These are phyloP conservation scores for Aquilaria yunnanensis DNA, from an alignment of 345 rosid species.

Conservation along the genomic window DNA sequence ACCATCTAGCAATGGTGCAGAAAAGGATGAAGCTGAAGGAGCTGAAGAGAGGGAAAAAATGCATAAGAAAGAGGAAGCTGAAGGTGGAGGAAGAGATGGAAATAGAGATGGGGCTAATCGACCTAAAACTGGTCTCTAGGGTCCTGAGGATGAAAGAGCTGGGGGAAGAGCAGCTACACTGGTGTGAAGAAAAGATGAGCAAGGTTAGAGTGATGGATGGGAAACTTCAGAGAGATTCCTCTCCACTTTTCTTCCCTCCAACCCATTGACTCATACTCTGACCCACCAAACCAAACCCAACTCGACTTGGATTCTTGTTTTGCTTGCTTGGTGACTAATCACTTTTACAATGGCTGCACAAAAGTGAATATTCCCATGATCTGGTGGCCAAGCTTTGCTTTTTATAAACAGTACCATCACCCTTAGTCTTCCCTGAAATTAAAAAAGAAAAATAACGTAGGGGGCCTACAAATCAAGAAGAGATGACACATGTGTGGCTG, in stretches of 20 bases:
- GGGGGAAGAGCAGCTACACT: constrained; percentile 72
- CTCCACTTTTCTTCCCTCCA: constrained; percentile 80
- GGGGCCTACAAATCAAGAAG: constrained; percentile 38
- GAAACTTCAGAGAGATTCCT: constrained; percentile 82
- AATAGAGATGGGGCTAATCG: constrained; percentile 82
- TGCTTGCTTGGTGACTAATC: constrained; percentile 31
- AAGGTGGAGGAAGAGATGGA: constrained; percentile 80
- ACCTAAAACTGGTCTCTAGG: constrained; percentile 87
- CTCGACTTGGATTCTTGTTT: background rate
- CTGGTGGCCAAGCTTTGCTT: too few species aligned
- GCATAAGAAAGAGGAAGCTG: constrained; percentile 64
- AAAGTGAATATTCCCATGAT: constrained; percentile 32
- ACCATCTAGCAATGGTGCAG: constrained; percentile 28
- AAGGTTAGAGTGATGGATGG: constrained; percentile 67
- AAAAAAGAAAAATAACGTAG: background rate
- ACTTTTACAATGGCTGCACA: constrained; percentile 12
- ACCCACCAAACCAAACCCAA: constrained; percentile 14
- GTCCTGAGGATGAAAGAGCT: constrained; percentile 71
- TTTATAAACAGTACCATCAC: too few species aligned
- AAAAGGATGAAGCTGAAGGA: constrained; percentile 83
- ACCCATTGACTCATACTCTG: constrained; percentile 46
- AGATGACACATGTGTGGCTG: constrained; percentile 33
- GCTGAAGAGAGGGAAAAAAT: constrained; percentile 51
- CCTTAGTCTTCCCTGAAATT: too few species aligned
- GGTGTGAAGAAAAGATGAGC: constrained; percentile 99